Percentiles rank a stretch among this genome's conserved stretches.
Conservation (phyloP, 1,284 basidiomycete species). For the Apiotrichum domesticum region DNA sequence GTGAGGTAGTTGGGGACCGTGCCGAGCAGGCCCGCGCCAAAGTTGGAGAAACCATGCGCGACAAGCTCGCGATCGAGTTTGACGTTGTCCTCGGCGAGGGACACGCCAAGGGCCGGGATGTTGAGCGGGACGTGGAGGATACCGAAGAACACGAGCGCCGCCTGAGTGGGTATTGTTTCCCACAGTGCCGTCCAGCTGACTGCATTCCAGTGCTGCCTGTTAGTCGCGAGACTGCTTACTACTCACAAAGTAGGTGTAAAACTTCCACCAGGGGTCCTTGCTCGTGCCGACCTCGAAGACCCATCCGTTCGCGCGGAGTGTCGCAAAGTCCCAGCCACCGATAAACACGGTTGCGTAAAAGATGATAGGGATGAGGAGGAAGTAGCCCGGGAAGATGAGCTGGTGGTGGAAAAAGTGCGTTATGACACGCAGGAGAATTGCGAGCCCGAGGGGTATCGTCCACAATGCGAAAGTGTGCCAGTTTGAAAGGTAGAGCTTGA, state of each 20-base stretch:
- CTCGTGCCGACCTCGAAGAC: conserved; percentile 72
- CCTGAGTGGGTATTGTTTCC: conserved; percentile 60
- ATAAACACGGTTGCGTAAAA: conserved; percentile 76
- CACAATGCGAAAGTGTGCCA: conserved; percentile 63
- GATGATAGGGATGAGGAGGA: conserved; percentile 70
- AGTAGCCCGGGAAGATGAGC: conserved; percentile 86
- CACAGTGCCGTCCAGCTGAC: conserved; percentile 63
- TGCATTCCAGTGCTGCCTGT: conserved; percentile 53
- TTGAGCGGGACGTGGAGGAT: conserved; percentile 90
- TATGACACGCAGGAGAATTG: conserved; percentile 71
- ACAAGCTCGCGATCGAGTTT: conserved; percentile 90
- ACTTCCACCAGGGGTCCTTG: conserved; percentile 70
- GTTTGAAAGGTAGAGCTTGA: conserved; percentile 56
- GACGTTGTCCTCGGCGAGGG: conserved; percentile 77
- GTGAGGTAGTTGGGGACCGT: conserved; percentile 56
- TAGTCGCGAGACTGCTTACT: not conserved
- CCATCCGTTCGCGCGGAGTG: conserved; percentile 69
- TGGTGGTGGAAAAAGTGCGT: conserved; percentile 79
- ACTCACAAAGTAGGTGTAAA: conserved; percentile 68
- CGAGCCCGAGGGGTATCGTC: conserved; percentile 69
- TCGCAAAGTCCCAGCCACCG: conserved; percentile 58
- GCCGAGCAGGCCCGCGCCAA: conserved; percentile 72
- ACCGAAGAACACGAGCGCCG: conserved; percentile 48
- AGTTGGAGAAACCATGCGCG: conserved; percentile 86
- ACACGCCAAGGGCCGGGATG: conserved; percentile 92